phyloP scores from a whole-genome alignment of 345 rosid genomes.

The Corchorus olitorius region DNA sequence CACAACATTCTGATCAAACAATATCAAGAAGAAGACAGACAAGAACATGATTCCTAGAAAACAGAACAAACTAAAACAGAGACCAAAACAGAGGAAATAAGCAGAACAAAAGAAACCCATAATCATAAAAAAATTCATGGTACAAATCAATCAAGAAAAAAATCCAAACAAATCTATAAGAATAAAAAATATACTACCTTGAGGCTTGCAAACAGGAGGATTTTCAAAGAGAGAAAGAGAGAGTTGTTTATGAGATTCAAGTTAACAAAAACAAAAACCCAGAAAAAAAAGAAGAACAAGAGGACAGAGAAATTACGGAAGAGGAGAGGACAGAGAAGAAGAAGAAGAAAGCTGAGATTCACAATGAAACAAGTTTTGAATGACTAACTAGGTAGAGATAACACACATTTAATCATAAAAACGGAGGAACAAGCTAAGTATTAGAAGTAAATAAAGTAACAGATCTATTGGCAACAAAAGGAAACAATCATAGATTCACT shows the following conservation, averaged over 20 bases:
- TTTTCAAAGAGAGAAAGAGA: constrained; percentile 87
- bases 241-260: constrained; percentile 77
- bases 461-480: constrained; percentile 17
- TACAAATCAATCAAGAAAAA: neutral
- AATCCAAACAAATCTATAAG: neutral
- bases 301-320: no score
- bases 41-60: neutral
- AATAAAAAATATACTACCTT: constrained; percentile 34
- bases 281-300: no score
- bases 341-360: neutral
- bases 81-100: neutral
- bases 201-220: constrained; percentile 79
- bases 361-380: neutral
- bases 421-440: constrained; percentile 1
- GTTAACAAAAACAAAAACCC: no score
- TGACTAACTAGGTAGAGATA: neutral
- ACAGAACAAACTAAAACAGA: constrained; percentile 2
- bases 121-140: neutral
- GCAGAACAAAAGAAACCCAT: neutral
- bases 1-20: neutral
- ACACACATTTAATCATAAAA: neutral
- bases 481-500: constrained; percentile 2
- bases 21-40: neutral
- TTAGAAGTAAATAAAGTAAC: constrained; percentile 10
- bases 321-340: no score